These are phyloP conservation scores for Epichloe sp. DNA, from an alignment of 2,329 filamentous ascomycete genomes.

Conservation along the genomic window DNA sequence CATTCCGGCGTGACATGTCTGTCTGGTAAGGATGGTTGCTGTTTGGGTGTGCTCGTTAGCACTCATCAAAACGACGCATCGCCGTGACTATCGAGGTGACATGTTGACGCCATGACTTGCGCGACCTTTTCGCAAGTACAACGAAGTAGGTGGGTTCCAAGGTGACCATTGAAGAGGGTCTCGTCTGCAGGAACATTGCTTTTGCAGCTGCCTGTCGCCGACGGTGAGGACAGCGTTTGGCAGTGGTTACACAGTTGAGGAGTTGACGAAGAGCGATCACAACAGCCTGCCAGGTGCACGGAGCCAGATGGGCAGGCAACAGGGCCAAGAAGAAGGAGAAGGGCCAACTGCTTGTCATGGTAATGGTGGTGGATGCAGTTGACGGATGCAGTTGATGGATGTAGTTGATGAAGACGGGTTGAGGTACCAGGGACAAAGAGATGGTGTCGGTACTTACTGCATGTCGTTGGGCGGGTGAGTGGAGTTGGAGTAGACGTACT, in stretches of 20 bases:
- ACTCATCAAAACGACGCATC: background rate
- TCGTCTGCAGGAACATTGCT: background rate
- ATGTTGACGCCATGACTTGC: background rate
- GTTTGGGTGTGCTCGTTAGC: slow-evolving; percentile 17
- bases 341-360: background rate
- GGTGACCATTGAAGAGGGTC: background rate
- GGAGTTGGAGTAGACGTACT: slow-evolving; percentile 43
- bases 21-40: slow-evolving; percentile 36
- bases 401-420: slow-evolving; percentile 4
- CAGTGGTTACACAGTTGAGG: background rate
- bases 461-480: slow-evolving; percentile 42
- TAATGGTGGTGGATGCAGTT: too few relatives aligned
- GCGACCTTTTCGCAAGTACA: background rate
- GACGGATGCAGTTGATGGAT: background rate
- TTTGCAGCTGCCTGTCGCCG: background rate
- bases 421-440: slow-evolving; percentile 19
- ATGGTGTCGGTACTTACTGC: slow-evolving; percentile 39
- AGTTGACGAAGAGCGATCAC: background rate
- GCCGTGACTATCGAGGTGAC: background rate
- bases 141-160: background rate
- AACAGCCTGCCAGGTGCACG: background rate
- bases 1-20: slow-evolving; percentile 34
- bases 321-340: background rate
- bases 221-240: background rate
- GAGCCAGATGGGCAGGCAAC: background rate